Conservation (phyloP, 1,139 yeast genomes). For the Eremothecium gossypii region DNA sequence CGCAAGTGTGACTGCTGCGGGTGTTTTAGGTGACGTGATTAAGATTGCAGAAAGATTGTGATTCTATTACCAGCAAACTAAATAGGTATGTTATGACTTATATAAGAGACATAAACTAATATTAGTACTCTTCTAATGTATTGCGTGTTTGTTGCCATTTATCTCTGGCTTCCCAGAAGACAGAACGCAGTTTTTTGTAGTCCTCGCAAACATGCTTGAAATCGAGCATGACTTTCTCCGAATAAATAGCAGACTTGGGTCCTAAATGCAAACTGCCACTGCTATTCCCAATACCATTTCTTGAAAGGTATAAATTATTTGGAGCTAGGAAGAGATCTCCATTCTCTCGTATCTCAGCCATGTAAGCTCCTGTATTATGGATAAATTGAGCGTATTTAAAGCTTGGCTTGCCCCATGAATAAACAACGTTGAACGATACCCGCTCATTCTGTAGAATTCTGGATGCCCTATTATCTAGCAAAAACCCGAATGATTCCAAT, state of each 20-base stretch:
- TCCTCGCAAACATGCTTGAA: constrained; percentile 58
- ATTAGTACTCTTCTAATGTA: background rate
- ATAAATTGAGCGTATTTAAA: constrained; percentile 83
- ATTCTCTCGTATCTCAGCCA: constrained; percentile 77
- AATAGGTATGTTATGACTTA: constrained; percentile 1
- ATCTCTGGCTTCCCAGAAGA: constrained; percentile 52
- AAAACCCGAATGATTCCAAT: constrained; percentile 60
- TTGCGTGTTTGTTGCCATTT: constrained; percentile 27
- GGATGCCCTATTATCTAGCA: constrained; percentile 76
- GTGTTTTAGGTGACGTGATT: constrained; percentile 88
- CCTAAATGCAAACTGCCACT: constrained; percentile 21
- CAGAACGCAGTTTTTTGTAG: constrained; percentile 36
- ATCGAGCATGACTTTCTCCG: constrained; percentile 63
- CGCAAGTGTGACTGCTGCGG: constrained; percentile 97
- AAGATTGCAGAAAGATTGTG: constrained; percentile 78
- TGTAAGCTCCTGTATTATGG: constrained; percentile 79
- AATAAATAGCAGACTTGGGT: constrained; percentile 37
- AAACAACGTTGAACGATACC: constrained; percentile 46
- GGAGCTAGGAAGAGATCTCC: constrained; percentile 80
- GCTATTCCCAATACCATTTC: constrained; percentile 40
- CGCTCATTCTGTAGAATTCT: constrained; percentile 44
- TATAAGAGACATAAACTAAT: constrained; percentile 2
- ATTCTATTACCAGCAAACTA: constrained; percentile 1
- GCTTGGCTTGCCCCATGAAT: constrained; percentile 87
- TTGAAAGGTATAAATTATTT: constrained; percentile 60